These are phyloP conservation scores for Sordariomycetes sp. DNA, from an alignment of 2,329 filamentous ascomycete genomes.

Conservation along the genomic window DNA sequence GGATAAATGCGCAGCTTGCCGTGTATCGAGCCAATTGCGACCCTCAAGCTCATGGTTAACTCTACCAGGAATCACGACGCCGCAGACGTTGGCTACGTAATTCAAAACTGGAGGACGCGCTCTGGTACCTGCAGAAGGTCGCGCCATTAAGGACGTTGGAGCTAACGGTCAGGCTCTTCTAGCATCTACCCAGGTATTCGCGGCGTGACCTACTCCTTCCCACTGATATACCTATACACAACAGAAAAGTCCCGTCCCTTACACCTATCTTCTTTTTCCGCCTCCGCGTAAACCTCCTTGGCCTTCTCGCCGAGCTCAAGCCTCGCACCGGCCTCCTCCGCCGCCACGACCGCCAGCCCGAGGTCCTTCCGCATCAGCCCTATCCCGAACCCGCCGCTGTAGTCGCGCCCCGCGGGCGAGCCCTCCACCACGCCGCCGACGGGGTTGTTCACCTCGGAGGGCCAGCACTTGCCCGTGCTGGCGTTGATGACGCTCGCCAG, in stretches of 20 bases:
- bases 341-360: slow-evolving; percentile 60
- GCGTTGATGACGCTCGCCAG: slow-evolving; percentile 84
- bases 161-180: too few species aligned
- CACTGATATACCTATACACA: slow-evolving; percentile 61
- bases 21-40: too few species aligned
- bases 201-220: slow-evolving; percentile 29
- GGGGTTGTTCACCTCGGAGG: slow-evolving; percentile 90
- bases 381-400: slow-evolving; percentile 67
- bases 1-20: too few species aligned
- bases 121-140: too few species aligned
- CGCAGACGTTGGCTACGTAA: too few species aligned
- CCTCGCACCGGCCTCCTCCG: slow-evolving; percentile 53
- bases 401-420: slow-evolving; percentile 67
- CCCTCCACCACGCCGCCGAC: slow-evolving; percentile 73
- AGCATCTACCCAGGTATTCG: too few species aligned
- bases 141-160: too few species aligned
- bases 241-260: slow-evolving; percentile 72
- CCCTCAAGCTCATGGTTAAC: too few species aligned
- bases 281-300: slow-evolving; percentile 55
- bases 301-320: slow-evolving; percentile 56
- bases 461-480: slow-evolving; percentile 93
- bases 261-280: slow-evolving; percentile 49
- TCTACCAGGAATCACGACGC: too few species aligned
- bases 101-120: too few species aligned
- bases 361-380: slow-evolving; percentile 75